These are phyloP conservation scores for Xylariaceae sp. DNA, from an alignment of 2,329 filamentous ascomycete genomes.

Conservation along the genomic window DNA sequence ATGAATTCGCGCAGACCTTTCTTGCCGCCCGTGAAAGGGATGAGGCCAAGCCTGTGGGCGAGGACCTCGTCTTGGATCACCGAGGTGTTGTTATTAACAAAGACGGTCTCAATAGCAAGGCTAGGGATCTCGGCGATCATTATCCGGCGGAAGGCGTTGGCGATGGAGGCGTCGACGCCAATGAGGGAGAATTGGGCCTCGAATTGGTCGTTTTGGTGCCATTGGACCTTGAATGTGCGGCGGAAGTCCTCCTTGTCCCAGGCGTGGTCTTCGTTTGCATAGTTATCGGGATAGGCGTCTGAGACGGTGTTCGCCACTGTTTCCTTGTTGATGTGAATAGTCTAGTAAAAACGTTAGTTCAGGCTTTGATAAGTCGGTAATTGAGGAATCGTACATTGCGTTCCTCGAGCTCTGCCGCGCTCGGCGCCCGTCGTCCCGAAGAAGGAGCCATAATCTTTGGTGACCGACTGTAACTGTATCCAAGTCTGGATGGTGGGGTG, in stretches of 20 bases:
- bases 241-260: constrained; percentile 80
- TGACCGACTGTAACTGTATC: constrained; percentile 14
- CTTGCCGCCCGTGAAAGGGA: constrained; percentile 83
- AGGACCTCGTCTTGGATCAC: constrained; percentile 98
- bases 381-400: constrained; percentile 36
- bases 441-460: constrained; percentile 42
- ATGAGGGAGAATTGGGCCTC: constrained; percentile 90
- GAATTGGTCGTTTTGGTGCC: constrained; percentile 81
- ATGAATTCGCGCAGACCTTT: constrained; percentile 79
- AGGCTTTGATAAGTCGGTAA: not conserved
- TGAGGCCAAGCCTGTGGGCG: constrained; percentile 85
- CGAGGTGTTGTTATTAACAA: constrained; percentile 94
- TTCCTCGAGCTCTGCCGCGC: constrained; percentile 37
- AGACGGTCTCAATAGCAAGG: constrained; percentile 92
- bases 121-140: constrained; percentile 93
- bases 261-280: constrained; percentile 82
- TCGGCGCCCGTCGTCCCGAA: constrained; percentile 32
- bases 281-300: constrained; percentile 91
- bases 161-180: constrained; percentile 88
- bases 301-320: constrained; percentile 89
- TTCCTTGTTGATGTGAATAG: constrained; percentile 86
- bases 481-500: constrained; percentile 34
- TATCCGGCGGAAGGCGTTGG: constrained; percentile 97
- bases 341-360: constrained; percentile 55
- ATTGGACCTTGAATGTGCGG: constrained; percentile 73